These are phyloP conservation scores for Dothideomycetes sp. DNA, from an alignment of 2,329 filamentous ascomycete genomes.

Conservation along the genomic window DNA sequence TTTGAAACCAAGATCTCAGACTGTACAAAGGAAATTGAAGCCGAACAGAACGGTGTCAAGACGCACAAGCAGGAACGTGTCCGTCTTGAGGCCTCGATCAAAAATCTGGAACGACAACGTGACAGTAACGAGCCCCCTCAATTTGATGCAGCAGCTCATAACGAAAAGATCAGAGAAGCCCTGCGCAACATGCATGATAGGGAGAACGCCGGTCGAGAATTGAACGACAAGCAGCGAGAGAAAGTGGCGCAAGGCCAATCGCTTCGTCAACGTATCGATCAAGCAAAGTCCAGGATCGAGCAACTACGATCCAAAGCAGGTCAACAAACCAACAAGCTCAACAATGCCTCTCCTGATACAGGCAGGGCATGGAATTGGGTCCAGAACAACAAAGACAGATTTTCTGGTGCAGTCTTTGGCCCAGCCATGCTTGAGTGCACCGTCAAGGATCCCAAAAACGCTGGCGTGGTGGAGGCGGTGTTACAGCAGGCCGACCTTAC, in stretches of 20 bases:
- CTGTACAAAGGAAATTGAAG: slow-evolving; percentile 29
- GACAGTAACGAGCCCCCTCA: slow-evolving; percentile 55
- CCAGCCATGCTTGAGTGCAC: slow-evolving; percentile 75
- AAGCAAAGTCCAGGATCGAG: slow-evolving; percentile 42
- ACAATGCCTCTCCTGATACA: slow-evolving; percentile 51
- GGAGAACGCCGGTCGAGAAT: slow-evolving; percentile 32
- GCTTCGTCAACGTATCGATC: slow-evolving; percentile 29
- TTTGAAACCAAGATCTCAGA: slow-evolving; percentile 30
- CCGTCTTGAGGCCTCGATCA: slow-evolving; percentile 43
- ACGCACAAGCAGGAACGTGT: slow-evolving; percentile 24
- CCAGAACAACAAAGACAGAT: slow-evolving; percentile 56
- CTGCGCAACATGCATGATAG: slow-evolving; percentile 37
- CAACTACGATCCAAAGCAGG: slow-evolving; percentile 65
- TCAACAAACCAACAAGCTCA: slow-evolving; percentile 60
- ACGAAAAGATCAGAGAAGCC: slow-evolving; percentile 59
- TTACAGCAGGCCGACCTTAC: slow-evolving; percentile 46
- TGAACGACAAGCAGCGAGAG: slow-evolving; percentile 17
- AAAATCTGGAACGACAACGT: slow-evolving; percentile 52
- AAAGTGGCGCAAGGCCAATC: slow-evolving; percentile 26
- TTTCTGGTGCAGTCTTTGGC: slow-evolving; percentile 69
- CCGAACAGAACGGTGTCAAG: slow-evolving; percentile 35
- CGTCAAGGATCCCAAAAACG: slow-evolving; percentile 62
- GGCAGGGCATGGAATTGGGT: slow-evolving; percentile 74
- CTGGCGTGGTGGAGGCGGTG: slow-evolving; percentile 50
- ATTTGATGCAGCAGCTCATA: slow-evolving; percentile 63